Conservation (phyloP, 1,284 basidiomycete species). For the Pisolithus thermaeus region DNA sequence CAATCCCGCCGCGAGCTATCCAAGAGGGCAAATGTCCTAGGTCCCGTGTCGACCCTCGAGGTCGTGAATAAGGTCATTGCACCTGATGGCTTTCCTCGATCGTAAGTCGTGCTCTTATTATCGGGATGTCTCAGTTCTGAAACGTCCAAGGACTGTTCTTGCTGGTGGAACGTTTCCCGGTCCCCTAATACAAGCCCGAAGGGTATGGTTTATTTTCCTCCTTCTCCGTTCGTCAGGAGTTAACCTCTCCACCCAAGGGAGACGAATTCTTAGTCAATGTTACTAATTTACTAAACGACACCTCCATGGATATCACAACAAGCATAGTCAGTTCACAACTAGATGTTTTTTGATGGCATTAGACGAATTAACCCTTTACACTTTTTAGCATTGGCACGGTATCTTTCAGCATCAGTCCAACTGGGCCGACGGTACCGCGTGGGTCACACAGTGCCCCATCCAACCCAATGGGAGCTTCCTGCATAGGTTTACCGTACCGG, state of each 20-base stretch:
- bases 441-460: constrained; percentile 45
- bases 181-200: constrained; percentile 29
- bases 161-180: constrained; percentile 33
- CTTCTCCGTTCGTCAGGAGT: constrained; percentile 12
- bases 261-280: constrained; percentile 24
- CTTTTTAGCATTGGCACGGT: constrained; percentile 33
- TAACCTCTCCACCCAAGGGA: constrained; percentile 33
- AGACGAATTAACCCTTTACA: constrained; percentile 7
- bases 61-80: neutral
- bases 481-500: constrained; percentile 27
- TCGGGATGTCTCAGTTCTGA: constrained; percentile 1
- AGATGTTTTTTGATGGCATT: constrained; percentile 18
- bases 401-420: constrained; percentile 25
- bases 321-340: constrained; percentile 20
- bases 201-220: constrained; percentile 14
- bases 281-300: constrained; percentile 23
- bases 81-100: constrained; percentile 36
- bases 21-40: neutral
- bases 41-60: neutral
- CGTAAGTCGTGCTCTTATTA: constrained; percentile 18
- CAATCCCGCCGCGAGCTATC: neutral
- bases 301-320: constrained; percentile 28
- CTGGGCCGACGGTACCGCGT: constrained; percentile 20
- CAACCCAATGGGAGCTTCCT: constrained; percentile 33
- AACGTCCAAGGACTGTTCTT: constrained; percentile 9